phyloP scores from a whole-genome alignment of 768 basidiomycete genomes.

The Termitomyces sp. region DNA sequence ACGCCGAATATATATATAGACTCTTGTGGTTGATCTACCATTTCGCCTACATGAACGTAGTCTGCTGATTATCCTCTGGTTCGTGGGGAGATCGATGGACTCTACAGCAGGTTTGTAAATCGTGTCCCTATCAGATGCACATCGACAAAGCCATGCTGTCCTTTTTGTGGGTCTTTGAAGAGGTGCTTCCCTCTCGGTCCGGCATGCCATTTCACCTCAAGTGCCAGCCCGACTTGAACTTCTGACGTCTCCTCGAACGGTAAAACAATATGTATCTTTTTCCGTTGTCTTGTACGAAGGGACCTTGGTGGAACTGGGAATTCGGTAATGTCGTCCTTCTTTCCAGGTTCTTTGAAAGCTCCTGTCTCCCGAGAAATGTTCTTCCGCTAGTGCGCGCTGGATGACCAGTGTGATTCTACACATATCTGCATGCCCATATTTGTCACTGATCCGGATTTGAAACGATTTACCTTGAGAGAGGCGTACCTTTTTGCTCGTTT shows the following conservation, averaged over 20 bases:
- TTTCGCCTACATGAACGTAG: background rate
- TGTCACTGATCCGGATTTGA: background rate
- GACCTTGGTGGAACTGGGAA: background rate
- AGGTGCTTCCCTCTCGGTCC: background rate
- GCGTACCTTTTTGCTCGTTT: background rate
- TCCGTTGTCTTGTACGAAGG: background rate
- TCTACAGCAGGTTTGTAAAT: background rate
- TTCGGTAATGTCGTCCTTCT: background rate
- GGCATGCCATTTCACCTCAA: background rate
- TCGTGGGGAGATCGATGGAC: background rate
- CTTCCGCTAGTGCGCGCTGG: no score
- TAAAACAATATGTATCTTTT: background rate
- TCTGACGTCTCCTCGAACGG: background rate
- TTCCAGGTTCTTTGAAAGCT: background rate
- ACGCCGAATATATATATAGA: background rate
- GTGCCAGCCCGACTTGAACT: background rate
- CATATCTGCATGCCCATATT: background rate
- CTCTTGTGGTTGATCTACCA: background rate
- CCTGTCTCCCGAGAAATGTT: background rate
- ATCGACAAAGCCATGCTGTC: no score
- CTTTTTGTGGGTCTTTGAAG: background rate
- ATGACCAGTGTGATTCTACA: no score
- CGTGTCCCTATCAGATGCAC: background rate
- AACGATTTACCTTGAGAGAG: background rate
- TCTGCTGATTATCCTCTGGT: background rate